Evolutionary conservation across 2,329 filamentous ascomycete genomes (phyloP).

Genomic region (Colletotrichum navitas): DNA sequence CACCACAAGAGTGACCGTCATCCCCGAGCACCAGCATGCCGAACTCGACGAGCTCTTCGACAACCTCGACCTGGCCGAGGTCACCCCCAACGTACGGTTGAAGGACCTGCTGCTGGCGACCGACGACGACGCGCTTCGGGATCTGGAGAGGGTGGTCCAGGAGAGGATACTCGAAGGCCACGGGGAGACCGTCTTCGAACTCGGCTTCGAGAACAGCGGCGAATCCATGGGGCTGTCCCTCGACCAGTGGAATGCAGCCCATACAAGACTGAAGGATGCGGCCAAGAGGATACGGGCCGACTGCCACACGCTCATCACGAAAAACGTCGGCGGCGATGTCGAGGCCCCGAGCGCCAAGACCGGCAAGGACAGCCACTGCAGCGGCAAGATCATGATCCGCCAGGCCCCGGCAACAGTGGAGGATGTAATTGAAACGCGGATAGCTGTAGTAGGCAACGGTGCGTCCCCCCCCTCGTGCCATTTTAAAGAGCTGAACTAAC

Average conservation of each 20-base stretch:
- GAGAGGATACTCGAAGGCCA: conserved; percentile 83
- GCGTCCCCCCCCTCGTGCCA: conserved; percentile 44
- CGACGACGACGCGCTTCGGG: conserved; percentile 67
- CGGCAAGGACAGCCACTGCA: conserved; percentile 78
- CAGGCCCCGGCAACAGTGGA: conserved; percentile 80
- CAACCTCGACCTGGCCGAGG: conserved; percentile 84
- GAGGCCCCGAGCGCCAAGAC: conserved; percentile 74
- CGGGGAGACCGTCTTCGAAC: conserved; percentile 90
- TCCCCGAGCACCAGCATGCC: conserved; percentile 73
- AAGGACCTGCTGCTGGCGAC: conserved; percentile 80
- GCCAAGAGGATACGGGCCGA: conserved; percentile 77
- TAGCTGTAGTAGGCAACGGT: conserved; percentile 97
- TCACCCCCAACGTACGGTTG: conserved; percentile 71
- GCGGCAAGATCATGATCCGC: conserved; percentile 89
- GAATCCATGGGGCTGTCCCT: conserved; percentile 83
- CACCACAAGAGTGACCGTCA: conserved; percentile 48
- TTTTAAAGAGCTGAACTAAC: background rate
- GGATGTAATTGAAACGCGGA: conserved; percentile 93
- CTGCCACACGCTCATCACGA: conserved; percentile 87
- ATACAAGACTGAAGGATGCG: conserved; percentile 74
- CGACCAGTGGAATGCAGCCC: conserved; percentile 80
- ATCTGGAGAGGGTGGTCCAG: conserved; percentile 75
- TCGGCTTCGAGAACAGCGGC: conserved; percentile 91
- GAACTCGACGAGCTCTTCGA: conserved; percentile 95
- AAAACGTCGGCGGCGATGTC: conserved; percentile 83